A percentile compares a stretch with the other conserved stretches of the same genome.
phyloP scores from a whole-genome alignment of 306 rosid genomes.

The Cucurbita moschata region DNA sequence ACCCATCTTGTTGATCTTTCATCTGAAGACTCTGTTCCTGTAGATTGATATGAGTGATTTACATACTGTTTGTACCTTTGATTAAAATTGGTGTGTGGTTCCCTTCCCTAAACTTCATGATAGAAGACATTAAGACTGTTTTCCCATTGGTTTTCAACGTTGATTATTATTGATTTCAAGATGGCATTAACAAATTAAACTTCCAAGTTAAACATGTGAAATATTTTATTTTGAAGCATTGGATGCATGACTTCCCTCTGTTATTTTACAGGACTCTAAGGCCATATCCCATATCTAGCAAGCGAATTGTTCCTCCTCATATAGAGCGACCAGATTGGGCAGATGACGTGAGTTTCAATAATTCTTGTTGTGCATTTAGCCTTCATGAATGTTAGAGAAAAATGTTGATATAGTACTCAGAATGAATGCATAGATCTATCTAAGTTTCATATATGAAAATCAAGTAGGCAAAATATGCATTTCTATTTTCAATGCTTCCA shows the following conservation, averaged over 20 bases:
- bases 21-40: neutral
- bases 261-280: conserved; percentile 43
- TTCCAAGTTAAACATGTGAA: neutral
- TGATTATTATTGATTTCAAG: neutral
- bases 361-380: neutral
- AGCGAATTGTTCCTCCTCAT: conserved; percentile 42
- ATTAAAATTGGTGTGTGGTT: neutral
- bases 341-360: conserved; percentile 46
- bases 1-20: neutral
- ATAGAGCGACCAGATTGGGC: conserved; percentile 89
- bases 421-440: neutral
- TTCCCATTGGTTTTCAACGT: neutral
- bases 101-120: neutral
- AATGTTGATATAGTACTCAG: neutral
- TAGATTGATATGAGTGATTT: neutral
- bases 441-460: neutral
- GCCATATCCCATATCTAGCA: conserved; percentile 74
- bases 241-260: conserved; percentile 9
- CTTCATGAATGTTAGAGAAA: neutral
- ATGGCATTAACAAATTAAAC: neutral
- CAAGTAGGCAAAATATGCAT: neutral
- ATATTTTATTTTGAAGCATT: neutral
- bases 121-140: neutral
- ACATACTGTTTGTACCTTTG: neutral
- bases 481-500: neutral